Evolutionary conservation across 139 green algal genomes (phyloP).

Genomic region (Spirogloea muscicola): DNA sequence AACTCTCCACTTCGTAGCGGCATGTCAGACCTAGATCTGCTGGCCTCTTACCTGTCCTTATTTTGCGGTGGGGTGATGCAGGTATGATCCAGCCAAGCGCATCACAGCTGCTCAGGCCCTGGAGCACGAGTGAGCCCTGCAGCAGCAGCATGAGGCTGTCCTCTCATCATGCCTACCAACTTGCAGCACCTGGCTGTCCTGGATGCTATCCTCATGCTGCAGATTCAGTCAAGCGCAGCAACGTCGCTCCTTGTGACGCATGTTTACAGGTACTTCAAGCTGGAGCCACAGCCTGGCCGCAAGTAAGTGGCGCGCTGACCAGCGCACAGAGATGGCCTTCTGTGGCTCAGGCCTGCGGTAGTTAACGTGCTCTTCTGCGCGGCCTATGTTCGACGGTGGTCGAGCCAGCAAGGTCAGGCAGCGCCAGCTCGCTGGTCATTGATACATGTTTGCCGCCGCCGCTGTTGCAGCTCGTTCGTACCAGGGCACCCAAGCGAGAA

Average conservation of each 20-base stretch:
- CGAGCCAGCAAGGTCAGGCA: too few species aligned
- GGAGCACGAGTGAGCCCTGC: slow-evolving; percentile 38
- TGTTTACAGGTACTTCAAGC: slow-evolving; percentile 32
- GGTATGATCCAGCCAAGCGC: slow-evolving; percentile 32
- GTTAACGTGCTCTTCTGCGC: not conserved
- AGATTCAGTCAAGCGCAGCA: not conserved
- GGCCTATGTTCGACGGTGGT: too few species aligned
- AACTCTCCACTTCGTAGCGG: not conserved
- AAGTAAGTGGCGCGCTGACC: slow-evolving; percentile 24
- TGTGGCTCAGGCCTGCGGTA: not conserved
- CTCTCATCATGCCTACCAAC: too few species aligned
- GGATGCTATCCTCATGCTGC: not conserved
- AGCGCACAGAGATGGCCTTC: not conserved
- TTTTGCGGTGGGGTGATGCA: slow-evolving; percentile 3
- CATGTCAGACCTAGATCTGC: not conserved
- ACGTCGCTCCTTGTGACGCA: not conserved
- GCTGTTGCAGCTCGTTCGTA: slow-evolving; percentile 15
- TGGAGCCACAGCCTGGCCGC: slow-evolving; percentile 25
- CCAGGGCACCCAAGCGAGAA: slow-evolving; percentile 16
- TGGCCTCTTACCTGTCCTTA: not conserved
- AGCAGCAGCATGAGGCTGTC: too few species aligned
- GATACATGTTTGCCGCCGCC: too few species aligned
- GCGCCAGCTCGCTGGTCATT: too few species aligned
- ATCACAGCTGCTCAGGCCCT: slow-evolving; percentile 36
- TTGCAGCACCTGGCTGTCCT: too few species aligned